Base-by-base conservation (phyloP, 768 basidiomycete species). In the Kwoniella heveanensis region DNA sequence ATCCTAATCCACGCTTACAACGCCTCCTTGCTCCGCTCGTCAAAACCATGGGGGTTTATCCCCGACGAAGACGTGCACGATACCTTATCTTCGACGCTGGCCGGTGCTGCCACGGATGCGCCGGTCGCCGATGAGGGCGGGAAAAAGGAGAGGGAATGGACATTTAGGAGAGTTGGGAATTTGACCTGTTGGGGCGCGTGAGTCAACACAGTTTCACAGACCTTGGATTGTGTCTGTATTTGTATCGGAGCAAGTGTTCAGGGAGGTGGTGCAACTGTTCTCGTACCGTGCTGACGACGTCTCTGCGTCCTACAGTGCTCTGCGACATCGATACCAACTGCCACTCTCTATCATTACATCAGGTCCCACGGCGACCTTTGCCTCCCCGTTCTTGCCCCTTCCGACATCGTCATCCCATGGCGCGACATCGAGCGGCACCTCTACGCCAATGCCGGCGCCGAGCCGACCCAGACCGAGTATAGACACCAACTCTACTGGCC, bases 121-220 rank as follows among this genome's bases (percentile, higher is more conserved):
- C 32, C 61, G 6, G 65, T 49, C 10, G 30, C 7, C 29, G 65
- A 59, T 37, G 63, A 61, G 15, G 57, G 52, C 15, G 60, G 53
- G 6, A 62, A 56, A 44, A 56, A 57, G 32, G 69, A 60, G 21
- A 67, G 65, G 48, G 77, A 75, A 22, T 79, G 78, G 78, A 79
- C 78, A 10, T 79, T 79, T 60, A 64, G 75, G 39, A 60, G 66
- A 27, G 71, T 71, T 17, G 74, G 71, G 19, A 79, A 79, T 46
- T 51, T 79, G 25, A 76, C 73, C 17, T 69, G 66, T 32, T 78
- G 72, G 67, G 77, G 71, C 27, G 78, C 78, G 78, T 79, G 44
- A 74, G 78, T 78, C 10, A 10, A 1, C 39, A 12, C 9, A 32
- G 32, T 13, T 32, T 32, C 29, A 10, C 25, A 46, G 12, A 26